Conservation (phyloP, 2,329 filamentous ascomycete genomes). For the Nemania sp. region DNA sequence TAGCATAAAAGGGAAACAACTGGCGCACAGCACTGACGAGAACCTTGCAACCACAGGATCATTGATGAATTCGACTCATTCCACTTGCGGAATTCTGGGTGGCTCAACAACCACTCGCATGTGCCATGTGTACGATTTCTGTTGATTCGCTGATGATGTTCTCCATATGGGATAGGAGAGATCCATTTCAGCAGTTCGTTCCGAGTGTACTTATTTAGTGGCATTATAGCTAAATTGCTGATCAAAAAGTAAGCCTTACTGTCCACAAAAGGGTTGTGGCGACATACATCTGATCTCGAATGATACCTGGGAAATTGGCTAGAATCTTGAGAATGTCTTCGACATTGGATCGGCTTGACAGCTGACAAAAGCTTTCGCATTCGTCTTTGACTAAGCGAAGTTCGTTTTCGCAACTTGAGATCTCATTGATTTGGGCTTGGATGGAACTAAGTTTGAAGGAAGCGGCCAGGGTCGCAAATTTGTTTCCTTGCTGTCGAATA, state of each 20-base stretch:
- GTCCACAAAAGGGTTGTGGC: background rate
- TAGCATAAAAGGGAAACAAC: background rate
- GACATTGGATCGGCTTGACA: slow-evolving; percentile 1
- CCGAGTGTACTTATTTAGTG: background rate
- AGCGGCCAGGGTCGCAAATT: background rate
- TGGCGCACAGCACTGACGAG: background rate
- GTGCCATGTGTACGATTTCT: slow-evolving; percentile 2
- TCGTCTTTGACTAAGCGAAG: background rate
- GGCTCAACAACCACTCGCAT: slow-evolving; percentile 11
- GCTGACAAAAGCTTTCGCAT: background rate
- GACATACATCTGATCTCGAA: slow-evolving; percentile 9
- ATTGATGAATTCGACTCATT: background rate
- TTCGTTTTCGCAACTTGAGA: background rate
- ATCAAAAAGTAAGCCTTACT: background rate
- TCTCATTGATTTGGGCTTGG: background rate
- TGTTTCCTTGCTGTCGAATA: background rate
- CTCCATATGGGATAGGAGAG: slow-evolving; percentile 3
- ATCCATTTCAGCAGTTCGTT: slow-evolving; percentile 8
- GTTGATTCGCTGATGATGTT: slow-evolving; percentile 5
- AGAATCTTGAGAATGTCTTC: background rate
- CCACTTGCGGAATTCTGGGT: slow-evolving; percentile 1
- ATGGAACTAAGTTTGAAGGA: background rate
- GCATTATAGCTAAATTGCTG: background rate
- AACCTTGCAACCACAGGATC: slow-evolving; percentile 14
- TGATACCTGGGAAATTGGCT: background rate